phyloP scores from a whole-genome alignment of 345 rosid genomes.

The Nephelium lappaceum region DNA sequence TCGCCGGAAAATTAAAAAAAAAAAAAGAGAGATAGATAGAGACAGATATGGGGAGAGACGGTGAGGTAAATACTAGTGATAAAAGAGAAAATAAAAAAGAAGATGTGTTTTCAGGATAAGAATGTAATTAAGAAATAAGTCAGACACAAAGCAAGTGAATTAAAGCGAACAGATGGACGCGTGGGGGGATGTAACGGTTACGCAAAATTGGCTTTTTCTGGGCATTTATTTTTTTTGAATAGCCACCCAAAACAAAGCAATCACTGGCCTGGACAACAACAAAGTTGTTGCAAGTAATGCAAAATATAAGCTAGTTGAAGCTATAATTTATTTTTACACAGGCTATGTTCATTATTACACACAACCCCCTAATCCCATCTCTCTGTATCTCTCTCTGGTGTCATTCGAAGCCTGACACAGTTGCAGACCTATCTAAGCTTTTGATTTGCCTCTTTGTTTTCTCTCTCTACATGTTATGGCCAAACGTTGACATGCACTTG shows the following conservation, averaged over 20 bases:
- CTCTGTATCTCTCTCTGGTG: conserved; percentile 26
- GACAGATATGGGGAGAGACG: not conserved
- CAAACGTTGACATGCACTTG: conserved; percentile 44
- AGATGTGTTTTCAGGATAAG: conserved; percentile 42
- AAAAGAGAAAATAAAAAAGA: not conserved
- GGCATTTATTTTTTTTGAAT: conserved; percentile 26
- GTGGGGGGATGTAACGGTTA: conserved; percentile 61
- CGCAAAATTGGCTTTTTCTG: conserved; percentile 65
- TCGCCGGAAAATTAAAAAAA: conserved; percentile 24
- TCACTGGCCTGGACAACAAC: not conserved
- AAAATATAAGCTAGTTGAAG: not conserved
- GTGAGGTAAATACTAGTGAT: not conserved
- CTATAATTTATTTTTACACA: conserved; percentile 22
- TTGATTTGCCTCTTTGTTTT: conserved; percentile 26
- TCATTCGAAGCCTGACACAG: conserved; percentile 49
- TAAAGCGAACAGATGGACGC: conserved; percentile 36
- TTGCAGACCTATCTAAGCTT: conserved; percentile 30
- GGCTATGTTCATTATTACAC: conserved; percentile 33
- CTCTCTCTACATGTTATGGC: not conserved
- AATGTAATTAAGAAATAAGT: conserved; percentile 45
- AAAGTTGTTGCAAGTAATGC: not conserved
- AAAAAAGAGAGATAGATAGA: not conserved
- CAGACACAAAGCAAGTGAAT: conserved; percentile 30
- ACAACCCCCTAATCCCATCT: not conserved
- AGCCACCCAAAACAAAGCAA: conserved; percentile 16